Base-by-base conservation (phyloP, 805 yeast genomes). In the Candida orba region DNA sequence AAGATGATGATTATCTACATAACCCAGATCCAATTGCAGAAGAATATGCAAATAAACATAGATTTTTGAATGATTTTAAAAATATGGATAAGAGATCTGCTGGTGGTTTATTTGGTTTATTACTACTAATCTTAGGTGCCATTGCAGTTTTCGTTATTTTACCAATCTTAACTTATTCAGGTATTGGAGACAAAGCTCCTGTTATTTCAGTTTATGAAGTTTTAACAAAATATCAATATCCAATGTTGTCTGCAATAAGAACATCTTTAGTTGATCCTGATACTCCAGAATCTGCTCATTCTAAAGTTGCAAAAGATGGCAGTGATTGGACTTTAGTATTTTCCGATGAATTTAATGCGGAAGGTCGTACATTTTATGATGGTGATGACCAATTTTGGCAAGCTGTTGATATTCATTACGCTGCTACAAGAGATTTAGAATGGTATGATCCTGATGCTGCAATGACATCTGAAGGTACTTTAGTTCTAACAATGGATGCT, bases 21-120 rank as follows among this genome's bases (percentile, higher is more conserved):
- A 93, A 91, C 64, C 98, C 98, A 2, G 96, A 91, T 63, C 96
- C 96, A 9, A 82, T 89, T 32, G 85, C 80, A 37, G 99, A 93
- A 61, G 96, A 95, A 20, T 78, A 81, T 47, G 79, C 82, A 56
- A 95, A 88, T 53, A 82, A 78, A 50, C 76, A 81, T 58, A 68
- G 88, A 53, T 78, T 84, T 54, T 53, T 67, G 46, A 58, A 78
- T 43, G 93, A 84, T 64, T 62, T 84, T 49, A 83, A 78, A 63
- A 59, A 73, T 54, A 70, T 83, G 77, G 89, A 82, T 60, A 73
- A 62, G 55, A 68, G 79, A 52, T 78, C 89, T 0, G 55, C 71
- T 9, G 73, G 76, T 45, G 90, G 88, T 3, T 58, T 81, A 35
- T 35, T 75, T n/a, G 87, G 88, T 22, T 52, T 89, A 31, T 34